Conservation (phyloP, 352 stramenopile species). For the Thraustotheca clavata region DNA sequence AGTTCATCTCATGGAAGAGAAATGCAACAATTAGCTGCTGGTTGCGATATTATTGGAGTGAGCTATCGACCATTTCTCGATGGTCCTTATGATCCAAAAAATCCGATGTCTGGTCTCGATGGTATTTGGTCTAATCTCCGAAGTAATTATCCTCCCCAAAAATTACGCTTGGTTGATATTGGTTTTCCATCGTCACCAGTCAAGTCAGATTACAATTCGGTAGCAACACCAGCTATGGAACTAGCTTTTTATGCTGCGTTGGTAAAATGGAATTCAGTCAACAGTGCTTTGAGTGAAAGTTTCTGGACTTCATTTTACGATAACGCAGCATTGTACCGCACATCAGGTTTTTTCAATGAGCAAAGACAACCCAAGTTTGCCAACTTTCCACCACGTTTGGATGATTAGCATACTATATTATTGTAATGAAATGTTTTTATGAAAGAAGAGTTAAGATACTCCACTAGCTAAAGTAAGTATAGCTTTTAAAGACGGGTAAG, state of each 20-base stretch:
- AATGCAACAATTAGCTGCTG: conserved; percentile 41
- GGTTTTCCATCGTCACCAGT: conserved; percentile 41
- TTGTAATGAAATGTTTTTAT: neutral
- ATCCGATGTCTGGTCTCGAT: conserved; percentile 45
- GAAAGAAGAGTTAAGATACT: neutral
- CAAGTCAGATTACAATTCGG: conserved; percentile 30
- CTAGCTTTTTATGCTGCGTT: conserved; percentile 52
- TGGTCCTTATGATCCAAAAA: conserved; percentile 38
- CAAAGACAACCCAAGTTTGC: conserved; percentile 6
- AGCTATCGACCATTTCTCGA: conserved; percentile 80
- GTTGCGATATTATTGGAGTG: conserved; percentile 65
- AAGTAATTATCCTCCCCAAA: conserved; percentile 32
- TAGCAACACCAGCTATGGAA: conserved; percentile 42
- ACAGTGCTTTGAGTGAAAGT: conserved; percentile 40
- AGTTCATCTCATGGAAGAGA: conserved; percentile 21
- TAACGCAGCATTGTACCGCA: neutral
- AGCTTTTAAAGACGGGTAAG: neutral
- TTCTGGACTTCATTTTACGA: conserved; percentile 44
- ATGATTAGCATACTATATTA: too few relatives aligned
- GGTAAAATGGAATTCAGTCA: conserved; percentile 65
- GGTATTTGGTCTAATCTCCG: conserved; percentile 49
- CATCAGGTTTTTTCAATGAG: conserved; percentile 64
- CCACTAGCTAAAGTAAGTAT: neutral
- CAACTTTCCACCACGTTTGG: neutral
- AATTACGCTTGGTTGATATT: conserved; percentile 60